Evolutionary conservation across 2,329 filamentous ascomycete species (phyloP), one percentile per base, ranked within the genome.

Genomic region (Trichothecium sympodiale): DNA sequence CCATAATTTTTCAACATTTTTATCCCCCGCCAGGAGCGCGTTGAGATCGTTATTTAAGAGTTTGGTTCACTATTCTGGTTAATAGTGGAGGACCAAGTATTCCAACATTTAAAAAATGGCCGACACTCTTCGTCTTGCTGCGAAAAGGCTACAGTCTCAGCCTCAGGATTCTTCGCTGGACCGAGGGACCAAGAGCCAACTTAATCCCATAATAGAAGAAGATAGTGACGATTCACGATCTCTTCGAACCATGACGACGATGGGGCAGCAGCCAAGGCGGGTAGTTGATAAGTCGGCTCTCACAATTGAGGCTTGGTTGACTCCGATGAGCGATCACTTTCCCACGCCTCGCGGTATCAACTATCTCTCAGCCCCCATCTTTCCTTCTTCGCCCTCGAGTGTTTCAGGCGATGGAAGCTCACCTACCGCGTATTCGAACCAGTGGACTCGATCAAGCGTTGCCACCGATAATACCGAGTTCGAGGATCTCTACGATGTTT

Each of bases 401-500:
- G 59, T 60, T 27, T 69, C 72, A 6, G 62, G 62, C 39, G 71
- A 72, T 42, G 66, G 59, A 46, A 65, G 59, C 35, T 74, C 71
- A 38, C 74, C 66, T 36, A 68, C 66, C 48, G 66, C 62, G 8
- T 71, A 66, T 29, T 74, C 72, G 16, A 68, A 72, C 43, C 67
- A 66, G 17, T 78, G 80, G 82, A 78, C 71, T 43, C 67, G 75
- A 47, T 64, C 66, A 48, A 81, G 71, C 62, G 60, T 67, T 47
- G 64, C 71, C 54, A 80, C 80, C 45, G 74, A 76, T 47, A 69
- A 70, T 43, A 83, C 74, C 46, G 80, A 85, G 44, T 89, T 89
- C 48, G 84, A 94, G 57, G 85, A 93, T 48, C 64, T 94, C 33
- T 94, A 94, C 56, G 83, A 91, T 56, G 71, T 85, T 29, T 87